Evolutionary conservation across 2,329 filamentous ascomycete genomes (phyloP).

Genomic region (Penicillium sp.): DNA sequence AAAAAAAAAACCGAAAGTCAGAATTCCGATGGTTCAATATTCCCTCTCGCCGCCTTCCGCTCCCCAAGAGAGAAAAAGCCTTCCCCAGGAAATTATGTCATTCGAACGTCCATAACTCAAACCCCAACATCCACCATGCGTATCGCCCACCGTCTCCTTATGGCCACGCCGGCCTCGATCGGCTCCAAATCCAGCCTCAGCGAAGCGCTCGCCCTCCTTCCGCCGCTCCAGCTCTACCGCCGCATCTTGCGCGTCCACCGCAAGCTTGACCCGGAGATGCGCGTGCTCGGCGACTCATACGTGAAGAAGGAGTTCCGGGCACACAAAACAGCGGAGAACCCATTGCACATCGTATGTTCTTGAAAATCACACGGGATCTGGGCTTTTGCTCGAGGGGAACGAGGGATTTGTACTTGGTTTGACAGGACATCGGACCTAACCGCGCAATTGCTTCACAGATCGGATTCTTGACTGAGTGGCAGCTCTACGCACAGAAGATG

Average conservation of each 20-base stretch:
- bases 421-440: not conserved
- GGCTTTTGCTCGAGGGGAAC: not conserved
- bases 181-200: slow-evolving; percentile 44
- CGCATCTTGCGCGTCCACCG: slow-evolving; percentile 83
- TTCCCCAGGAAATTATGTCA: slow-evolving; percentile 26
- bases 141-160: slow-evolving; percentile 35
- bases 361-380: not conserved
- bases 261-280: slow-evolving; percentile 69
- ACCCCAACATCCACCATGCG: slow-evolving; percentile 31
- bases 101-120: slow-evolving; percentile 1
- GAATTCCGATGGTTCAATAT: not conserved
- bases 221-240: slow-evolving; percentile 85
- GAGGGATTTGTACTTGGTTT: not conserved
- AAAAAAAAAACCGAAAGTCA: not conserved
- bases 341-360: slow-evolving; percentile 76
- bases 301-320: slow-evolving; percentile 89
- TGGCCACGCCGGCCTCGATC: slow-evolving; percentile 42
- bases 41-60: slow-evolving; percentile 24
- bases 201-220: slow-evolving; percentile 67
- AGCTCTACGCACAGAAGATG: slow-evolving; percentile 87
- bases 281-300: slow-evolving; percentile 86
- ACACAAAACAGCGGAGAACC: slow-evolving; percentile 82
- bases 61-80: not conserved
- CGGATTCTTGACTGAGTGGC: slow-evolving; percentile 95
- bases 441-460: slow-evolving; percentile 57